Evolutionary conservation across 345 rosid species (phyloP).

Genomic region (Euphorbia tirucalli): DNA sequence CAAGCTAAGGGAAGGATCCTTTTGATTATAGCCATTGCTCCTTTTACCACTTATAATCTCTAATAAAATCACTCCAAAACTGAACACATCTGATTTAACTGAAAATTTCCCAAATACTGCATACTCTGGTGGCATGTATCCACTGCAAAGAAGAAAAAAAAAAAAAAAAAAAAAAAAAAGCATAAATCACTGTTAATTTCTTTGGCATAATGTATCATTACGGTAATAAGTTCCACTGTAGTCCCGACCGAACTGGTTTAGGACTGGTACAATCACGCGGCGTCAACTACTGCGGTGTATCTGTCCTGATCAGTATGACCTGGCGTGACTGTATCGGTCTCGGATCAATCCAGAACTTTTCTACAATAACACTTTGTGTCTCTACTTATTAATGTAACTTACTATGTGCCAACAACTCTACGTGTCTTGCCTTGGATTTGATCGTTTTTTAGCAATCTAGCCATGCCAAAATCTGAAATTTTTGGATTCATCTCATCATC

Average conservation of each 20-base stretch:
- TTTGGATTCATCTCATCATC: conserved; percentile 51
- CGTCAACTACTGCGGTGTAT: no score
- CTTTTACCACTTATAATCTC: conserved; percentile 22
- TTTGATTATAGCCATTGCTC: background rate
- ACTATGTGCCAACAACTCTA: conserved; percentile 71
- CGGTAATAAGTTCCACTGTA: no score
- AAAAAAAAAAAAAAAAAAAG: no score
- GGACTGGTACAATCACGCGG: no score
- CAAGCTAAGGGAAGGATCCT: background rate
- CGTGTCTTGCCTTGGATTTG: conserved; percentile 50
- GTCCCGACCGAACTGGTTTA: no score
- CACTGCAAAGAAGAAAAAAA: conserved; percentile 19
- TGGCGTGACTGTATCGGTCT: no score
- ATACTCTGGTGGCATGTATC: conserved; percentile 27
- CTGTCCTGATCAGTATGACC: no score
- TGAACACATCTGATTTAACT: conserved; percentile 20
- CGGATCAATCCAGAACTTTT: no score
- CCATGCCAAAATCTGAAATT: conserved; percentile 25
- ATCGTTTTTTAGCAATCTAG: conserved; percentile 21
- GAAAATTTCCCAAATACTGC: conserved; percentile 21
- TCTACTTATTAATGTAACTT: conserved; percentile 32
- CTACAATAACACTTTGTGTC: no score
- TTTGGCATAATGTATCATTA: no score
- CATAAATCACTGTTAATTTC: no score
- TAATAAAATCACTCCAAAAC: background rate